Base-by-base conservation (phyloP, 2,329 filamentous ascomycete species). In the Gliomastix tumulicola region DNA sequence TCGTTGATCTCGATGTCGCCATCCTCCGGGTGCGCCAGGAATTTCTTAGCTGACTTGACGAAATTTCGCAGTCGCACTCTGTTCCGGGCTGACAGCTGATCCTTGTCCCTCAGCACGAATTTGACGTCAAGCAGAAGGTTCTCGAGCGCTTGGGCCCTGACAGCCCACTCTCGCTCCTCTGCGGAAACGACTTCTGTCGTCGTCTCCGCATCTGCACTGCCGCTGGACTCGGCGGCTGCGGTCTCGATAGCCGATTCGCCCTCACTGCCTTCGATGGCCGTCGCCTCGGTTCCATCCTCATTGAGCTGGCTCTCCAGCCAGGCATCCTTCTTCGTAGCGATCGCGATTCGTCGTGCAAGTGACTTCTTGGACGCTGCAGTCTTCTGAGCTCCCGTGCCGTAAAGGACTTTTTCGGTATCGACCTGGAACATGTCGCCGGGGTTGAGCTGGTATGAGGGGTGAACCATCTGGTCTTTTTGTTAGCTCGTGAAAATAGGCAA, bases 381-480 rank as follows among this genome's bases (percentile, higher is more conserved):
- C 62, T 88, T 92, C 34, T 76, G 74, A 19, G 75, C 72, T 40
- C 92, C 92, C 2, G 89, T 95, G 22, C 87, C 90, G 51, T 76
- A 89, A 61, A 98, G 73, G 39, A 98, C 92, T 49, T 82, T 79
- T 27, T 95, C 87, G 23, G 85, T 74, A 16, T 96, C 84, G 50
- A 98, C 90, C 58, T 94, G 88, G 71, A 98, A 98, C 79, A 98
- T 87, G 59, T 98, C 92, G 48, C 92, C 92, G 4, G 92, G 94
- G 60, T 98, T 98, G 27, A 98, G 76, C 46, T 88, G 80, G 60
- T 98, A 98, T 38, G 88, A 84, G 8, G 92, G 89, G 55, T 92
- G 86, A 44, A 76, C 72, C 85, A 97, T 95, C 90, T 95, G 38
- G 30, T 30, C 23, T 12, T 8, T 1, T 19, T 4, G 19, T 41